A percentile compares a stretch with the other conserved stretches of the same genome.
Evolutionary conservation across 2,329 filamentous ascomycete genomes (phyloP).

Genomic region (Neoarthrinium moseri): DNA sequence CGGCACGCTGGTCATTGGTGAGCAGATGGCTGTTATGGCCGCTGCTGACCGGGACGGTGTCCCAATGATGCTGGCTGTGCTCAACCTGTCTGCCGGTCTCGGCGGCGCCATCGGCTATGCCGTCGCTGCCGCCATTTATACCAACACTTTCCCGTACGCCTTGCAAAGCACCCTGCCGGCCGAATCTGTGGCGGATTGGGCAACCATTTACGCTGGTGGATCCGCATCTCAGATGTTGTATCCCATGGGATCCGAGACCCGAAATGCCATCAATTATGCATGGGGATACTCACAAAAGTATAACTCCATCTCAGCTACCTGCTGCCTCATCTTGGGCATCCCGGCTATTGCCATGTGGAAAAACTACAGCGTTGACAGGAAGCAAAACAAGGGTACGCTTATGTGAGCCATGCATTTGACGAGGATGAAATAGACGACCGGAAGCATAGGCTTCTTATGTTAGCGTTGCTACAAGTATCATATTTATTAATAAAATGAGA

Average conservation of each 20-base stretch:
- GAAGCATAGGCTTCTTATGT: too few relatives aligned
- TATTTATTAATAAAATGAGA: too few relatives aligned
- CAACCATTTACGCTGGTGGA: slow-evolving; percentile 47
- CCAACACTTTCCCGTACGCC: slow-evolving; percentile 47
- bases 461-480: too few relatives aligned
- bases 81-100: slow-evolving; percentile 52
- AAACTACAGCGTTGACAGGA: slow-evolving; percentile 11
- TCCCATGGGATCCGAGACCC: slow-evolving; percentile 41
- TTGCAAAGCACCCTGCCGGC: slow-evolving; percentile 47
- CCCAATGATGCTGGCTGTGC: slow-evolving; percentile 52
- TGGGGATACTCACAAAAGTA: slow-evolving; percentile 51
- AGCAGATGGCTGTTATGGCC: slow-evolving; percentile 57
- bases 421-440: too few relatives aligned
- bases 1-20: slow-evolving; percentile 52
- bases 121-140: slow-evolving; percentile 62
- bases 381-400: slow-evolving; percentile 12
- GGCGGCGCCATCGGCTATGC: slow-evolving; percentile 56
- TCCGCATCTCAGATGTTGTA: slow-evolving; percentile 48
- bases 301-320: slow-evolving; percentile 47
- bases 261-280: slow-evolving; percentile 53
- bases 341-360: slow-evolving; percentile 11
- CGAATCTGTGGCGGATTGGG: slow-evolving; percentile 34
- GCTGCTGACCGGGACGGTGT: slow-evolving; percentile 54
- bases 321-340: slow-evolving; percentile 19
- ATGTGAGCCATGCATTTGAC: too few relatives aligned